These are phyloP conservation scores for Vachellia collinsii DNA, from an alignment of 306 rosid genomes.

Conservation along the genomic window DNA sequence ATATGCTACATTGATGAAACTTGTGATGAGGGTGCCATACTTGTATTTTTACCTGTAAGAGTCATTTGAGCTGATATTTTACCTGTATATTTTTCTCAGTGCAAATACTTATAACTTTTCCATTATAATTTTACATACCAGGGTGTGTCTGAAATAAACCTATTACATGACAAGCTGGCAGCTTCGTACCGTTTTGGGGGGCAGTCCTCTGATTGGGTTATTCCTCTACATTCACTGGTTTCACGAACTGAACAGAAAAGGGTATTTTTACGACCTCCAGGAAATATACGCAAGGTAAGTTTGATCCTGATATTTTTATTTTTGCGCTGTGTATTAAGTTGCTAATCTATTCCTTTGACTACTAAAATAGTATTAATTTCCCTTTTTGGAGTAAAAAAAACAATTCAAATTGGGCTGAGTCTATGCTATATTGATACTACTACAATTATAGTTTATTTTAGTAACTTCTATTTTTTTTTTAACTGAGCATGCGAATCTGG, in stretches of 20 bases:
- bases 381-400: background rate
- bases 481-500: background rate
- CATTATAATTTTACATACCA: conserved; percentile 41
- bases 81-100: background rate
- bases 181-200: conserved; percentile 89
- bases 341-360: conserved; percentile 5
- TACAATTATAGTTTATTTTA: background rate
- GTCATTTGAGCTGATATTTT: too few species aligned
- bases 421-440: background rate
- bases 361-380: background rate
- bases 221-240: conserved; percentile 84
- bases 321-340: conserved; percentile 9
- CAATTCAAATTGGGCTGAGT: background rate
- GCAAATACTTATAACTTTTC: conserved; percentile 6
- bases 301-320: conserved; percentile 27
- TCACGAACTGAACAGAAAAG: conserved; percentile 80
- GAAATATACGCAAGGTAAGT: conserved; percentile 78
- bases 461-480: background rate
- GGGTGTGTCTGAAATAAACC: conserved; percentile 86
- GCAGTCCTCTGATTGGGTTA: conserved; percentile 89
- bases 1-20: too few species aligned
- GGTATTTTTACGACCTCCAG: conserved; percentile 83
- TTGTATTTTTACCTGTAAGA: too few species aligned
- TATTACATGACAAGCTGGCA: conserved; percentile 69
- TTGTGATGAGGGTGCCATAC: too few species aligned